Evolutionary conservation across 306 rosid species (phyloP), one percentile per base, ranked within the genome.

Genomic region (Coriaria nepalensis): DNA sequence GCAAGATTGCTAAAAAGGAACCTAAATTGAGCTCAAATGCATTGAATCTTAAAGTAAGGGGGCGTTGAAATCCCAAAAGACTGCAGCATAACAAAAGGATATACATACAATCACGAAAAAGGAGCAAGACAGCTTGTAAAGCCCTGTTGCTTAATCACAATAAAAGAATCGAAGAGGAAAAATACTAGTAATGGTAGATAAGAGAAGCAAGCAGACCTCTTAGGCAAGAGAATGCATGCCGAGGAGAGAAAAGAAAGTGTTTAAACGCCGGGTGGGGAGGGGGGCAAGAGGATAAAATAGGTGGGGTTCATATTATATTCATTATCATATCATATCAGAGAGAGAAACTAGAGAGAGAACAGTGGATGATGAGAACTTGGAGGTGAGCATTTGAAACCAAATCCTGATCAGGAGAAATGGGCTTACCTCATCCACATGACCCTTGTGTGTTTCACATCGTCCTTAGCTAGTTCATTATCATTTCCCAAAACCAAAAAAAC

Each of bases 351-450:
- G 55, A 39, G 20, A 2, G 53, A 58, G 35, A 53, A 40, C 61
- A 73, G 78, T 78, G 93, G 29, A 20, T 20, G 86, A 81, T 81
- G 80, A 79, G 82, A 77, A 63, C 69, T 79, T 66, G 75, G 79
- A 79, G 87, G 87, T 75, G 75, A 66, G 82, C 2, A 78, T 59
- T 78, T 10, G 68, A 72, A 67, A 40, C 77, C 67, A 73, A 69
- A 79, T 75, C 87, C 53, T 20, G 65, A 79, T 79, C 77, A 69
- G 68, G 60, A 43, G 53, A 63, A 61, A 45, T 55, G 59, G 58
- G 53, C 55, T 52, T 6, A 39, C 59, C 61, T 72, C 78, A 67
- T 72, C 87, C 87, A 79, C 87, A 79, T 46, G 75, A 44, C 6
- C 67, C 61, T 35, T 75, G 77, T 75, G 87, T 75, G 82, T 69